These are phyloP conservation scores for Lodderomyces elongisporus DNA, from an alignment of 1,139 yeast species.

Conservation along the genomic window DNA sequence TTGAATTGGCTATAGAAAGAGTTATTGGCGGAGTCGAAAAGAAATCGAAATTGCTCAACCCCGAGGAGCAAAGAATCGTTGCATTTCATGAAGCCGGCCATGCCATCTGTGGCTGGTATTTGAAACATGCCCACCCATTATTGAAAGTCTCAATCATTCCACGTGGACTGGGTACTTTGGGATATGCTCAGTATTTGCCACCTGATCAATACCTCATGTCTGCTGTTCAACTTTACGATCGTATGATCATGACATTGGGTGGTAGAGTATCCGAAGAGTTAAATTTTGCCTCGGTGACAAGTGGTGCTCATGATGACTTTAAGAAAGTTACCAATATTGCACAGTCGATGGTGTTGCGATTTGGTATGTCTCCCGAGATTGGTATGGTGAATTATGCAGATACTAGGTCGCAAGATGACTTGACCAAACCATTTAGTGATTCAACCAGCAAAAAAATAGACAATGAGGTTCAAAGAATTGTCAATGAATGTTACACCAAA, in stretches of 20 bases:
- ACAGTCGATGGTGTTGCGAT: conserved; percentile 81
- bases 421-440: conserved; percentile 89
- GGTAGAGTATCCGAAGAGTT: conserved; percentile 95
- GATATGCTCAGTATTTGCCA: conserved; percentile 97
- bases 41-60: conserved; percentile 75
- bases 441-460: conserved; percentile 79
- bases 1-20: conserved; percentile 94
- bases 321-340: conserved; percentile 96
- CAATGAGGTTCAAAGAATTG: conserved; percentile 75
- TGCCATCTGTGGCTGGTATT: conserved; percentile 96
- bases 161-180: conserved; percentile 92
- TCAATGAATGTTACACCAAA: conserved; percentile 66
- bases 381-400: conserved; percentile 73
- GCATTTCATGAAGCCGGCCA: conserved; percentile 99
- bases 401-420: conserved; percentile 52
- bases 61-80: conserved; percentile 81
- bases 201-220: conserved; percentile 84
- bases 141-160: conserved; percentile 95
- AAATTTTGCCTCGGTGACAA: conserved; percentile 82
- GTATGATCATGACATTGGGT: conserved; percentile 96
- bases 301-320: conserved; percentile 96
- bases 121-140: conserved; percentile 85
- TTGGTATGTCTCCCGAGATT: conserved; percentile 84
- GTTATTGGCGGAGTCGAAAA: conserved; percentile 95
- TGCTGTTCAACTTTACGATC: conserved; percentile 72